Conservation (phyloP, 192 early-diverging fungal genomes). For the Lobosporangium transversale region DNA sequence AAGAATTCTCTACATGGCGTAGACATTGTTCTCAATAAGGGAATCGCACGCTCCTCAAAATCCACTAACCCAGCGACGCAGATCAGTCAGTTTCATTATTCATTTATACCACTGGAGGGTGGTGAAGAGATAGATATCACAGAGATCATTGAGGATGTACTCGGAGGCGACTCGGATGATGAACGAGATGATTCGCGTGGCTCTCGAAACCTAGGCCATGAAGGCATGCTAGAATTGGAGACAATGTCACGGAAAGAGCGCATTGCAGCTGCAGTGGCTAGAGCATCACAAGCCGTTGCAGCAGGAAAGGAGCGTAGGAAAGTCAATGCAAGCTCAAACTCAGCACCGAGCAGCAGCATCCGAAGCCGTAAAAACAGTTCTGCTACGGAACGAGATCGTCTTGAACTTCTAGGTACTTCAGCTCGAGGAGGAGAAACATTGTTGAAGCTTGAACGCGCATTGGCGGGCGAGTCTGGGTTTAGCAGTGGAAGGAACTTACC, state of each 20-base stretch:
- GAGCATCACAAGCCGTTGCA: constrained; percentile 36
- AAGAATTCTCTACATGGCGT: constrained; percentile 48
- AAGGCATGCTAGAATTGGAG: constrained; percentile 12
- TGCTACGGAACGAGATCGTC: constrained; percentile 13
- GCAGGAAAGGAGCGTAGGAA: constrained; percentile 42
- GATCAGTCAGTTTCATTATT: constrained; percentile 32
- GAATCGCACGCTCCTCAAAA: constrained; percentile 36
- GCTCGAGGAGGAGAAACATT: constrained; percentile 43
- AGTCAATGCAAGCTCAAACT: constrained; percentile 11
- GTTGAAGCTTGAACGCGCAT: constrained; percentile 41
- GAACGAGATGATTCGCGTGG: constrained; percentile 21
- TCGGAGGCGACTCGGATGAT: constrained; percentile 47
- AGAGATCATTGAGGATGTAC: constrained; percentile 58
- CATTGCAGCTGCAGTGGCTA: constrained; percentile 33
- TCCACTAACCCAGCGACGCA: constrained; percentile 11
- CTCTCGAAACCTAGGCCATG: not conserved
- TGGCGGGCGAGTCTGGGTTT: too few relatives aligned
- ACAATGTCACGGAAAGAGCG: constrained; percentile 34
- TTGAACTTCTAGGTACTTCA: constrained; percentile 28
- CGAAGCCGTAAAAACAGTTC: not conserved
- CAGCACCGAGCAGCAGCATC: not conserved
- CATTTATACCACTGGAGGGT: constrained; percentile 51
- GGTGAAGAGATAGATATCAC: constrained; percentile 55
- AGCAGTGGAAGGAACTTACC: constrained; percentile 32
- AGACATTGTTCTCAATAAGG: constrained; percentile 51